Conservation (phyloP, 345 rosid genomes). For the Hibiscus mutabilis region DNA sequence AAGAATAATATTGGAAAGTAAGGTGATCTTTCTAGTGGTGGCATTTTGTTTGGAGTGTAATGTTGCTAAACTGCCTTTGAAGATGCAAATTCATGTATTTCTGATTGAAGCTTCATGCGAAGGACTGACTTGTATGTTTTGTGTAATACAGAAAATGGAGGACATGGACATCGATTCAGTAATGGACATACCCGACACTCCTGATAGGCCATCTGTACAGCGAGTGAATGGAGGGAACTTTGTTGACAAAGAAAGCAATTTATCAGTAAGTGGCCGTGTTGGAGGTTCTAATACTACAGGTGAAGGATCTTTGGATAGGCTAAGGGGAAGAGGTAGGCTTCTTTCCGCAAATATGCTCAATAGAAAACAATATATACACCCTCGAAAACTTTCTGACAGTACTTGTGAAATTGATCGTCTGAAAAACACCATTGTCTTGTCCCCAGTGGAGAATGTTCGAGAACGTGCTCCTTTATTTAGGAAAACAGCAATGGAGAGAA, state of each 20-base stretch:
- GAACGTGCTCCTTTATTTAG: conserved; percentile 37
- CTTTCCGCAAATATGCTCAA: conserved; percentile 23
- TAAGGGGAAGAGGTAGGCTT: conserved; percentile 22
- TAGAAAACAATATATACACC: conserved; percentile 22
- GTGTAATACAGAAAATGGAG: conserved; percentile 42
- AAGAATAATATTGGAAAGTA: not conserved
- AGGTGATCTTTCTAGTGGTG: not conserved
- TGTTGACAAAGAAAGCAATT: conserved; percentile 30
- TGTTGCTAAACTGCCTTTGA: not conserved
- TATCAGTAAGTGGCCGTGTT: conserved; percentile 23
- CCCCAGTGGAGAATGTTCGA: conserved; percentile 22
- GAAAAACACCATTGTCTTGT: conserved; percentile 14
- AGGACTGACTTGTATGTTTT: not conserved
- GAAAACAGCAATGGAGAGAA: conserved; percentile 25
- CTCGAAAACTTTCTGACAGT: conserved; percentile 21
- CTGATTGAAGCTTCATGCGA: not conserved
- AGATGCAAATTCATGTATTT: not conserved
- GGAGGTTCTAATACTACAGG: conserved; percentile 24
- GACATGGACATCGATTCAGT: conserved; percentile 57
- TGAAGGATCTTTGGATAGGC: conserved; percentile 27
- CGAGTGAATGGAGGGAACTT: conserved; percentile 16
- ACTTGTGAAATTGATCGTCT: conserved; percentile 22
- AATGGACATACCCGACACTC: conserved; percentile 66
- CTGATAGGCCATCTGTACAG: conserved; percentile 48
- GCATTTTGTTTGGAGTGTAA: not conserved